Evolutionary conservation across 805 yeast species (phyloP).

Genomic region (Candida germanica): DNA sequence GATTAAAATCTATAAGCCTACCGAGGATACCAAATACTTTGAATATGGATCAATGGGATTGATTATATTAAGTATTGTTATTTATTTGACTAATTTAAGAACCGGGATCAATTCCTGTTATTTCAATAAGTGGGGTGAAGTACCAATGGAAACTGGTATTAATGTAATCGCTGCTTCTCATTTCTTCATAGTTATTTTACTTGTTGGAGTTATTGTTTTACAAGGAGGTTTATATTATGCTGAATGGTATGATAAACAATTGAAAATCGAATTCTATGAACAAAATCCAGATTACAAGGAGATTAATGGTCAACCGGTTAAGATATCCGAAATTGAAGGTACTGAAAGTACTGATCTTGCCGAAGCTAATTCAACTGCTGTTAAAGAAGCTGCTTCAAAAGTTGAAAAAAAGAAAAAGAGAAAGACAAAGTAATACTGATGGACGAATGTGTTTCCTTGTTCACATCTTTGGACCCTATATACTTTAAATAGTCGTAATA

Average conservation of each 20-base stretch:
- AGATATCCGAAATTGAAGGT: conserved; percentile 14
- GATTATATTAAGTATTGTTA: conserved; percentile 66
- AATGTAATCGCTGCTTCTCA: conserved; percentile 90
- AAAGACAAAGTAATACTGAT: conserved; percentile 6
- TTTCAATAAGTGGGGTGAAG: conserved; percentile 90
- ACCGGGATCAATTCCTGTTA: conserved; percentile 71
- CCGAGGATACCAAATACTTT: conserved; percentile 77
- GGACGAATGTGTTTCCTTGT: background rate
- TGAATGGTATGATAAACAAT: conserved; percentile 49
- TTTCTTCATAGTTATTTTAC: conserved; percentile 65
- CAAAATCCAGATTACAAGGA: conserved; percentile 22
- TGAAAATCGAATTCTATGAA: conserved; percentile 30
- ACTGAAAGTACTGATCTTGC: conserved; percentile 9
- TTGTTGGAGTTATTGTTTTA: conserved; percentile 76
- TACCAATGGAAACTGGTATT: conserved; percentile 78
- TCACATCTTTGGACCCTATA: conserved; percentile 2
- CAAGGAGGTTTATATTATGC: conserved; percentile 92
- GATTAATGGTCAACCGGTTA: conserved; percentile 13
- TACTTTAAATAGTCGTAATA: too few relatives aligned
- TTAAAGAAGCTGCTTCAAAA: conserved; percentile 12
- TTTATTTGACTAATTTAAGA: conserved; percentile 82
- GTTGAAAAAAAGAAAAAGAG: conserved; percentile 17
- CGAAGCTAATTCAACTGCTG: conserved; percentile 10
- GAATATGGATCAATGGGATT: conserved; percentile 86
- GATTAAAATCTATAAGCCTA: conserved; percentile 82